Conservation (phyloP, 1,284 basidiomycete genomes). For the Fomitopsis palustris region DNA sequence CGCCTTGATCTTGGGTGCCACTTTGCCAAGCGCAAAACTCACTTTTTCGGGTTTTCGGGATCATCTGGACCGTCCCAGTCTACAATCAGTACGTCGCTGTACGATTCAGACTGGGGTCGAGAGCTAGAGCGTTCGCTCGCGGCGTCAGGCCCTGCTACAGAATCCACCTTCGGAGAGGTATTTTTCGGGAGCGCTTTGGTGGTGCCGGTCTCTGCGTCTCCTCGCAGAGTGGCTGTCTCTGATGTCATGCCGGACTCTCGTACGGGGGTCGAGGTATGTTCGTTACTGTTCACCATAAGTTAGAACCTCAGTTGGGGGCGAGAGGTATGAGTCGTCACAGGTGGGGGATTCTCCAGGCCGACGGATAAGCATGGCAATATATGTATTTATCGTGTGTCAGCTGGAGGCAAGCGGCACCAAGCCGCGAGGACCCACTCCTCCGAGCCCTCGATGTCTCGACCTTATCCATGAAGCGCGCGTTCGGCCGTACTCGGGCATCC, state of each 20-base stretch:
- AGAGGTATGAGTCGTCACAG: neutral
- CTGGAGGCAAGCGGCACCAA: neutral
- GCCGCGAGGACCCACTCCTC: neutral
- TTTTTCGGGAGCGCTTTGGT: neutral
- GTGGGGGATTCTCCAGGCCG: neutral
- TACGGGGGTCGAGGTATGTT: neutral
- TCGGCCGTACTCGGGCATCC: neutral
- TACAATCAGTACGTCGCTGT: conserved; percentile 28
- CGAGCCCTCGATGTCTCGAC: neutral
- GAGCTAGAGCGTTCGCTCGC: neutral
- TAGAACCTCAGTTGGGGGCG: neutral
- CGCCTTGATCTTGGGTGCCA: too few relatives aligned
- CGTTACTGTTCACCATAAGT: neutral
- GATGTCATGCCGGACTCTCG: conserved; percentile 5
- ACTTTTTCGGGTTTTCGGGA: conserved; percentile 66
- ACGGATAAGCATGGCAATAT: neutral
- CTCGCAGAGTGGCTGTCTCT: conserved; percentile 5
- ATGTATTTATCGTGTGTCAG: neutral
- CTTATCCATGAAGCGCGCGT: neutral
- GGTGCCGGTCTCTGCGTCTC: neutral
- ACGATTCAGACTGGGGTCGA: neutral
- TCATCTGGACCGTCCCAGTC: conserved; percentile 65
- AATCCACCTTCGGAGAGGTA: neutral
- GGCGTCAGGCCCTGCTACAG: neutral
- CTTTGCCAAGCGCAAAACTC: conserved; percentile 10